phyloP scores from a whole-genome alignment of 169 alveolate species.

The Cryptosporidium parvum region DNA sequence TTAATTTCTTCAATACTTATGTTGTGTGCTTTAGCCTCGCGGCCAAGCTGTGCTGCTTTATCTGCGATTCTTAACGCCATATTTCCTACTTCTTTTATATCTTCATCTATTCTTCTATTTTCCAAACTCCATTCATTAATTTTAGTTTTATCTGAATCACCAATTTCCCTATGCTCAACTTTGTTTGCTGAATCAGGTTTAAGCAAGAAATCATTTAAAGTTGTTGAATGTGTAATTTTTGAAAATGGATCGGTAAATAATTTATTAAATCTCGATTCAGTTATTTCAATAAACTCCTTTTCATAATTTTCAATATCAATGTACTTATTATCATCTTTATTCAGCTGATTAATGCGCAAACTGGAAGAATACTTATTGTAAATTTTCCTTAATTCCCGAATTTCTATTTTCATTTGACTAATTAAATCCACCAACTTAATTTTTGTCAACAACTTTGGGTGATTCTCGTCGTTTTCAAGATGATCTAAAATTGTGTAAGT shows the following conservation, averaged over 20 bases:
- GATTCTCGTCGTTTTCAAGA: neutral
- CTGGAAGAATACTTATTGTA: neutral
- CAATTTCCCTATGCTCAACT: neutral
- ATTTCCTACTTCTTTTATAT: constrained; percentile 41
- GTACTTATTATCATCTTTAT: neutral
- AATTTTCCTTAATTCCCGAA: constrained; percentile 5
- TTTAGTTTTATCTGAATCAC: neutral
- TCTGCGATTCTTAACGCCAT: constrained; percentile 41
- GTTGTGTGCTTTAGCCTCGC: constrained; percentile 16
- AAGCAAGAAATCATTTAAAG: neutral
- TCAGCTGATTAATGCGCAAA: neutral
- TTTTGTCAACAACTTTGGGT: constrained; percentile 6
- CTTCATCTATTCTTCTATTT: constrained; percentile 2
- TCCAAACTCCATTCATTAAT: constrained; percentile 13
- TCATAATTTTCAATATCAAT: constrained; percentile 15
- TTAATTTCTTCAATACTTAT: constrained; percentile 31
- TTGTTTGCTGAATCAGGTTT: neutral
- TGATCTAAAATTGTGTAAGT: constrained; percentile 13
- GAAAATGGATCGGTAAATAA: neutral
- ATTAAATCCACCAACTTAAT: constrained; percentile 22
- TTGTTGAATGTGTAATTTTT: neutral
- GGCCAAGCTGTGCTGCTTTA: constrained; percentile 24
- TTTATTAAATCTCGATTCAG: constrained; percentile 15
- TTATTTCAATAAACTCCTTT: neutral
- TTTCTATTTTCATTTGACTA: constrained; percentile 17